Percentiles rank a stretch among this genome's conserved stretches.
These are phyloP conservation scores for Leucoagaricus sp. DNA, from an alignment of 1,284 basidiomycete species.

Conservation along the genomic window DNA sequence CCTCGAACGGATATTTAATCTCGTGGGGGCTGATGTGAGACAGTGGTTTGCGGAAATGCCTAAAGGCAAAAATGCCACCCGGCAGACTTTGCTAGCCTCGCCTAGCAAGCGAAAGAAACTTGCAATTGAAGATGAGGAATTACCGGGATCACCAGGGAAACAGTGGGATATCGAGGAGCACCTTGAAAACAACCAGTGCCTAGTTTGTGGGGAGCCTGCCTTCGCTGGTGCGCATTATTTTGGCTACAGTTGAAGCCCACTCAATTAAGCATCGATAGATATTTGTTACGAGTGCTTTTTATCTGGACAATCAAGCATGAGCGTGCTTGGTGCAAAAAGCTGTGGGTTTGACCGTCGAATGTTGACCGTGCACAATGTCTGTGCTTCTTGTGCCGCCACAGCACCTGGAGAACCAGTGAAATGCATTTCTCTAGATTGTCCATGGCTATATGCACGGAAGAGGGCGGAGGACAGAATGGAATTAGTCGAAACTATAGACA, in stretches of 20 bases:
- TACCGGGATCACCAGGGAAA: constrained; percentile 30
- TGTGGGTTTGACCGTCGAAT: constrained; percentile 60
- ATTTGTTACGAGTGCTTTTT: constrained; percentile 68
- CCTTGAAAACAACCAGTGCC: constrained; percentile 73
- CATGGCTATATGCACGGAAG: constrained; percentile 76
- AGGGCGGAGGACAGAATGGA: constrained; percentile 64
- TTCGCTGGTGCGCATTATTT: constrained; percentile 53
- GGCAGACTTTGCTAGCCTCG: constrained; percentile 40
- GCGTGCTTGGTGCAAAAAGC: constrained; percentile 58
- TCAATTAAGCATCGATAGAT: constrained; percentile 39
- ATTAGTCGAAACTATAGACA: constrained; percentile 36
- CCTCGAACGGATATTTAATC: constrained; percentile 87
- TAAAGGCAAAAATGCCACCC: constrained; percentile 37
- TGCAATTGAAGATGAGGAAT: constrained; percentile 20
- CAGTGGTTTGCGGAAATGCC: constrained; percentile 93
- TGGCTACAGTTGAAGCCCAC: background rate
- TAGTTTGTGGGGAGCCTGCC: constrained; percentile 64
- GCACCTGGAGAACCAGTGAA: constrained; percentile 60
- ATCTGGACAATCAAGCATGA: constrained; percentile 58
- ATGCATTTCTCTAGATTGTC: constrained; percentile 86
- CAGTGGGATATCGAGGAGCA: constrained; percentile 71
- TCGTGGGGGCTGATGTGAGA: constrained; percentile 88
- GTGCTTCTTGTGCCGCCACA: constrained; percentile 65
- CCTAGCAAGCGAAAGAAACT: constrained; percentile 47
- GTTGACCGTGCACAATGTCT: constrained; percentile 64